Conservation (phyloP, 495 filamentous ascomycete species). For the Ascodesmis nigricans region DNA sequence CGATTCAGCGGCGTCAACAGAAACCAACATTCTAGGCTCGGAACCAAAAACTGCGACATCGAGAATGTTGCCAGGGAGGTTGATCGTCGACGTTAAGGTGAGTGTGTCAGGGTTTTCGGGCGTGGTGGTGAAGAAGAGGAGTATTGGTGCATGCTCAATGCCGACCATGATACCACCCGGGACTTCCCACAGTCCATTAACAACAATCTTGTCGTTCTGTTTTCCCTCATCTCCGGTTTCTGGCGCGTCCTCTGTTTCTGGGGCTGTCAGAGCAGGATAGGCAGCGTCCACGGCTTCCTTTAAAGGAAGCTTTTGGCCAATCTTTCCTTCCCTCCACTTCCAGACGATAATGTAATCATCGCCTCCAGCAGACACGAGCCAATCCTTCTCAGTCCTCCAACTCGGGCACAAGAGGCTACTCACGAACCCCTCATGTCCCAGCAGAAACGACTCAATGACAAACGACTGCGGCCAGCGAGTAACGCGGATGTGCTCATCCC, state of each 20-base stretch:
- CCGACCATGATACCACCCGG: slow-evolving; percentile 15
- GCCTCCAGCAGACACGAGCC: slow-evolving; percentile 74
- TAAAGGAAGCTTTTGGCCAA: slow-evolving; percentile 35
- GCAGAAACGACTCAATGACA: slow-evolving; percentile 69
- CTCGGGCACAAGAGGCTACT: slow-evolving; percentile 44
- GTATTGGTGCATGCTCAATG: slow-evolving; percentile 31
- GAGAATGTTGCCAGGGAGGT: slow-evolving; percentile 38
- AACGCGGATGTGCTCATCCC: slow-evolving; percentile 92
- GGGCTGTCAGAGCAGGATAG: slow-evolving; percentile 19
- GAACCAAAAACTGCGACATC: slow-evolving; percentile 26
- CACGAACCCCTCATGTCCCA: slow-evolving; percentile 69
- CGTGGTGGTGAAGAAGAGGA: slow-evolving; percentile 36
- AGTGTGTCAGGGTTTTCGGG: slow-evolving; percentile 26
- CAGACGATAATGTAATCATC: slow-evolving; percentile 57
- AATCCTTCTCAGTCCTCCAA: slow-evolving; percentile 29
- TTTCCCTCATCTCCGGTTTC: slow-evolving; percentile 5
- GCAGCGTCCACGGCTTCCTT: slow-evolving; percentile 33
- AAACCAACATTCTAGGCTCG: slow-evolving; percentile 25
- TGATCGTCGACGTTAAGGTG: slow-evolving; percentile 26
- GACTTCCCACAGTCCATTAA: slow-evolving; percentile 28
- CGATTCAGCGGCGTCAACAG: slow-evolving; percentile 32
- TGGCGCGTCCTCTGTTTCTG: slow-evolving; percentile 9
- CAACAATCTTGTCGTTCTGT: slow-evolving; percentile 26
- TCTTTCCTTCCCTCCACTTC: slow-evolving; percentile 44
- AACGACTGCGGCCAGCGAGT: slow-evolving; percentile 67